Percentiles rank a stretch among this genome's conserved stretches.
Conservation (phyloP, 1,284 basidiomycete genomes). For the Sporisorium iseilematis-ciliati region DNA sequence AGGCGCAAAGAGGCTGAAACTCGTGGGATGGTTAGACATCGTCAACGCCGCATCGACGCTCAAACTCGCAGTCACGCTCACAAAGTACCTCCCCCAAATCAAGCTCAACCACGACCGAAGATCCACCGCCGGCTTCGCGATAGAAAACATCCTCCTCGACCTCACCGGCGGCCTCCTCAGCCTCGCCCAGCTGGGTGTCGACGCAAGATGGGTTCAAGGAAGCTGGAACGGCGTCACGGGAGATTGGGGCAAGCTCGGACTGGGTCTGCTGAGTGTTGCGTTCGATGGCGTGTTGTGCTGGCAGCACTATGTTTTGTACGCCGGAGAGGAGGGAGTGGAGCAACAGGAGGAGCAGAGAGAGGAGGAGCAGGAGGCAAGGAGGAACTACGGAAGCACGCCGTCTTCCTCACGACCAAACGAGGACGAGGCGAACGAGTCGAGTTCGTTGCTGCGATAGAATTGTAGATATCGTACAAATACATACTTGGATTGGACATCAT, state of each 20-base stretch:
- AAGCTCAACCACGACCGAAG: slow-evolving; percentile 68
- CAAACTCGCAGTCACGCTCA: slow-evolving; percentile 70
- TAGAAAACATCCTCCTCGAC: slow-evolving; percentile 71
- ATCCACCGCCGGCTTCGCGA: slow-evolving; percentile 70
- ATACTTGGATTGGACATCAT: neutral
- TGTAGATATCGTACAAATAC: slow-evolving; percentile 4
- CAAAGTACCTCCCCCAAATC: slow-evolving; percentile 69
- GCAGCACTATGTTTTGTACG: slow-evolving; percentile 71
- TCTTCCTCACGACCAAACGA: slow-evolving; percentile 6
- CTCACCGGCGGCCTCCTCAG: slow-evolving; percentile 68
- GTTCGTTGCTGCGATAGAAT: slow-evolving; percentile 16
- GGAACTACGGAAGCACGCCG: slow-evolving; percentile 6
- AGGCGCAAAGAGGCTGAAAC: slow-evolving; percentile 13
- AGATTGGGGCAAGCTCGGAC: slow-evolving; percentile 68
- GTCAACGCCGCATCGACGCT: slow-evolving; percentile 64
- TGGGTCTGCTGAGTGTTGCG: slow-evolving; percentile 68
- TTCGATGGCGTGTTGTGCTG: slow-evolving; percentile 70
- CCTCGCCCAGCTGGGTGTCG: slow-evolving; percentile 62
- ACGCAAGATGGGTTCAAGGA: slow-evolving; percentile 55
- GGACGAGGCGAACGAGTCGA: neutral
- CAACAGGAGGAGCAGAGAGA: slow-evolving; percentile 1
- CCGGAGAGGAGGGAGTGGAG: neutral
- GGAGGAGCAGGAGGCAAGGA: neutral
- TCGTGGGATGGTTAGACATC: slow-evolving; percentile 42
- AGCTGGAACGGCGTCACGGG: slow-evolving; percentile 65